Evolutionary conservation across 2,329 filamentous ascomycete species (phyloP), one percentile per base, ranked within the genome.

Genomic region (Monilinia fructigena): DNA sequence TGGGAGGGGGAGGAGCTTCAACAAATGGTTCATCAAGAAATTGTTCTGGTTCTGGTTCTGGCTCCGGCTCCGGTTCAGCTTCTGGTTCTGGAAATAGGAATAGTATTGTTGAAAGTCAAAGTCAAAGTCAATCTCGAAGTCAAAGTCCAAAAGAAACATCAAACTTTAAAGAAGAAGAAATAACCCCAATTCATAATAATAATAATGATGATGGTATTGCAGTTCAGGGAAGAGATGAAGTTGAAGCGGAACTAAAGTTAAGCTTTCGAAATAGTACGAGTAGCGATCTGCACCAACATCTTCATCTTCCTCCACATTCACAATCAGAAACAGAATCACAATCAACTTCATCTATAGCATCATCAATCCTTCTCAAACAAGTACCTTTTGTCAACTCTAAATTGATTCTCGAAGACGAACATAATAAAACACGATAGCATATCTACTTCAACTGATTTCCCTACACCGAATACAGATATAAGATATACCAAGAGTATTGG

Each of bases 401-500:
- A 48, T 45, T 53, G 14, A 52, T 38, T 16, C 28, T 63, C 42
- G 45, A 52, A 26, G 42, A 61, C 31, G 45, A 65, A 35, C 48
- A 66, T 35, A 52, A 67, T 53, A 74, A 72, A 72, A 59, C 71
- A 74, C 68, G 72, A 74, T 58, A 74, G 70, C 59, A 68, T 68
- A 20, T 73, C 74, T 4, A 56, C 54, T 4, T 72, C 73, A 3
- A 63, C 70, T 10, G 72, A 73, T 61, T 74, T 75, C 55, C 72
- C 73, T 1, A 75, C 74, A 4, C 74, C 74, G 3, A 73, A 70
- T 66, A 74, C 73, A 50, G 74, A 75, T 65, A 72, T 73, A 35
- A 50, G 74, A 75, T 65, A 72, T 73, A 35, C 66, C 71, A 45
- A 68, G 72, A 47, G 59, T 59, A 5, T 73, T 72, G 55, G 70